Evolutionary conservation across 805 yeast species (phyloP).

Genomic region (Ogataea nonfermentans): DNA sequence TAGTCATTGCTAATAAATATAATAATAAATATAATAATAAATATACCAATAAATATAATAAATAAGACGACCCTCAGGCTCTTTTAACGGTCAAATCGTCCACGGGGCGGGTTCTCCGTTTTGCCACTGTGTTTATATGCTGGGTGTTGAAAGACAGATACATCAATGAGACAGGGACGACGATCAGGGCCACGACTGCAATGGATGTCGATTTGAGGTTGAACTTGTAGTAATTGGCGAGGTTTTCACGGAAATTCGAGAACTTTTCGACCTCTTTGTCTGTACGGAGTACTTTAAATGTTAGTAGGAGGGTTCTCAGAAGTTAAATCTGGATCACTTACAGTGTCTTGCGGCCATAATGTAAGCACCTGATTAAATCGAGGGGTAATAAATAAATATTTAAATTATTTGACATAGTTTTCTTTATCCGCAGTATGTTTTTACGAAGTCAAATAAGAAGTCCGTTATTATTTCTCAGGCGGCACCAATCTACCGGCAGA

Average conservation of each 20-base stretch:
- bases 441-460: not conserved
- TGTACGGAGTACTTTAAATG: constrained; percentile 28
- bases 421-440: constrained; percentile 4
- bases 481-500: constrained; percentile 2
- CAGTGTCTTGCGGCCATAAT: constrained; percentile 36
- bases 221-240: constrained; percentile 32
- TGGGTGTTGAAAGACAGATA: constrained; percentile 35
- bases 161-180: constrained; percentile 33
- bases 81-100: constrained; percentile 23
- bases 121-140: constrained; percentile 25
- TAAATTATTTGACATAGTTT: not conserved
- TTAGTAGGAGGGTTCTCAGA: constrained; percentile 5
- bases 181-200: constrained; percentile 32
- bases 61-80: not conserved
- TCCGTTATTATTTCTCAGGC: not conserved
- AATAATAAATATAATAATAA: constrained; percentile 3
- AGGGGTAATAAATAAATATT: constrained; percentile 6
- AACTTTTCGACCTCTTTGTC: constrained; percentile 34
- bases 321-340: constrained; percentile 20
- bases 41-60: constrained; percentile 8
- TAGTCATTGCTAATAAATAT: not conserved
- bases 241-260: constrained; percentile 32
- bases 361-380: constrained; percentile 1
- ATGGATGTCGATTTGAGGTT: constrained; percentile 30
- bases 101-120: constrained; percentile 33